Evolutionary conservation across 1,284 basidiomycete species (phyloP), one percentile per base, ranked within the genome.

Genomic region (Pyrrhoderma lamaoense): DNA sequence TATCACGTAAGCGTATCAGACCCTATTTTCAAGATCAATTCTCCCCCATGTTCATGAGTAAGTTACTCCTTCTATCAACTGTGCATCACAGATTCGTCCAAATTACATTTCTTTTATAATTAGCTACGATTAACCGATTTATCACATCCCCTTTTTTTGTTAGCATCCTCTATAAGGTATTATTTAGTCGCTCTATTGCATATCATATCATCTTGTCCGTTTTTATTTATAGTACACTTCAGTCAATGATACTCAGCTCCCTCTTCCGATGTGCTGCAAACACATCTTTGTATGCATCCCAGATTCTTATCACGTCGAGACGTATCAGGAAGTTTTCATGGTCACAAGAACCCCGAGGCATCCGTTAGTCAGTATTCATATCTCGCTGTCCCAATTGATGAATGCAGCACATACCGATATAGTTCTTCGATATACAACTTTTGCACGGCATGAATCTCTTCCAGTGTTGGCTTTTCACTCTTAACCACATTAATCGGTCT

Each of bases 261-360:
- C 77, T 72, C 52, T 75, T 77, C 39, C 89, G 75, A 23, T 82
- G 73, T 61, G 85, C 82, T 23, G 90, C 89, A 61, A 90, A 92
- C 54, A 81, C 73, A 62, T 93, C 84, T 65, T 96, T 96, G 74
- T 97, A 93, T 19, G 85, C 82, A 64, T 97, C 79, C 93, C 93
- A 97, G 59, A 96, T 94, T 47, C 93, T 93, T 61, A n/a, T 35
- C 22, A 19, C 45, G 37, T 9, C n/a, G 38, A 31, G 46, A 51
- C 42, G 52, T 39, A 39, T 46, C 34, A 44, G 4, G 21, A 35
- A 49, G 42, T 31, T 5, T 31, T 5, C 11, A 31, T 31, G 11
- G 11, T 31, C 27, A 31, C 27, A 31, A 31, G 27, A n/a, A 31
- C 27, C 27, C 27, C 27, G 11, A 31, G 27, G 7, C 27, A n/a